Percentiles rank a stretch among this genome's conserved stretches.
Conservation (phyloP, 192 early-diverging fungal species). For the Chytriomyces sp. region DNA sequence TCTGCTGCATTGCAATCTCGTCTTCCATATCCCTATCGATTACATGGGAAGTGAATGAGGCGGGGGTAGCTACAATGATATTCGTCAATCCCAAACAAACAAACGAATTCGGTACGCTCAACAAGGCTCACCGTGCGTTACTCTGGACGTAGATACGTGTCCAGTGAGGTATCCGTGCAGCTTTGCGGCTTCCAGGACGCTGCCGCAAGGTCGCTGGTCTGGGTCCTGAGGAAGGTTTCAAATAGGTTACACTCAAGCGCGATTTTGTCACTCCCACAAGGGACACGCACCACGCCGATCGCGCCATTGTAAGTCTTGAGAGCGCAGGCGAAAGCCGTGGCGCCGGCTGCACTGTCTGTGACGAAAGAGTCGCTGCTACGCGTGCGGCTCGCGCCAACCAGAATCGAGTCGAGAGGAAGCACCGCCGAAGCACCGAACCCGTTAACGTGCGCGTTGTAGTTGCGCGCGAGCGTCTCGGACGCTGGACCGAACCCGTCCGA, state of each 20-base stretch:
- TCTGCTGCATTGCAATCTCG: slow-evolving; percentile 85
- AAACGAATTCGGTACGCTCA: neutral
- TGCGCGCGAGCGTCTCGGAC: slow-evolving; percentile 83
- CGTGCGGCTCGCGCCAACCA: slow-evolving; percentile 90
- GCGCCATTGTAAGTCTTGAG: slow-evolving; percentile 94
- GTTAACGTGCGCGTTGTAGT: slow-evolving; percentile 73
- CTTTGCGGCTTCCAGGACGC: slow-evolving; percentile 93
- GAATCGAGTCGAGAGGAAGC: slow-evolving; percentile 56
- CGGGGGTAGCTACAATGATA: slow-evolving; percentile 47
- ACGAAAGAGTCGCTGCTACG: slow-evolving; percentile 77
- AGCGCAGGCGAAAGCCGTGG: slow-evolving; percentile 92
- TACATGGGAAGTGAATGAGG: slow-evolving; percentile 75
- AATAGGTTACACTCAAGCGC: neutral
- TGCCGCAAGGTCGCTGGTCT: slow-evolving; percentile 77
- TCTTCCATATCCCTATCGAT: slow-evolving; percentile 66
- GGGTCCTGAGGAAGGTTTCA: slow-evolving; percentile 45
- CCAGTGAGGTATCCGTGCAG: slow-evolving; percentile 79
- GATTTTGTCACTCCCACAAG: neutral
- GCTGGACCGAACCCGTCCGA: slow-evolving; percentile 62
- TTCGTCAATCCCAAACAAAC: neutral
- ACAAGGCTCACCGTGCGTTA: slow-evolving; percentile 76
- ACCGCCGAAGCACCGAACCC: slow-evolving; percentile 47
- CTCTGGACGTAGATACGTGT: slow-evolving; percentile 88
- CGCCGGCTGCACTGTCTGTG: slow-evolving; percentile 96
- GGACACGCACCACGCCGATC: slow-evolving; percentile 71